phyloP scores from a whole-genome alignment of 2,329 filamentous ascomycete species.

The Aspergillus calidoustus region DNA sequence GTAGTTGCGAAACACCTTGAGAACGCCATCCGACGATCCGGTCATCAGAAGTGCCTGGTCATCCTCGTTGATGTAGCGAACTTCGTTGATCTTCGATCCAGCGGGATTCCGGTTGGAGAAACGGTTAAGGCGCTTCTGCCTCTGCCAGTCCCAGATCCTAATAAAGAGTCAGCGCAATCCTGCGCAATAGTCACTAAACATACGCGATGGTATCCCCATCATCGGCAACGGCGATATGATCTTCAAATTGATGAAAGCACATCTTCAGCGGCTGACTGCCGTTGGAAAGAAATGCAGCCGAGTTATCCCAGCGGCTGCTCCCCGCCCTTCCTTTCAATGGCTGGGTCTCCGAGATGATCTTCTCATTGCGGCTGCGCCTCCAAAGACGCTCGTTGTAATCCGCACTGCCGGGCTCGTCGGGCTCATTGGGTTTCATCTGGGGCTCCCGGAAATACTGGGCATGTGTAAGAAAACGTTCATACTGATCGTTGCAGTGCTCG shows the following conservation, averaged over 20 bases:
- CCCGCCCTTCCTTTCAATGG: slow-evolving; percentile 89
- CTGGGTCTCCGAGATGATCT: slow-evolving; percentile 88
- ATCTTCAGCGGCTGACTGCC: slow-evolving; percentile 87
- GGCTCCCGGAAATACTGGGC: slow-evolving; percentile 88
- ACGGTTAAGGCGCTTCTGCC: slow-evolving; percentile 71
- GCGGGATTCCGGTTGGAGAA: slow-evolving; percentile 95
- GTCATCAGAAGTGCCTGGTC: slow-evolving; percentile 94
- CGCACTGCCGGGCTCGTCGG: slow-evolving; percentile 92
- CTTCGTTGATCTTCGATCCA: slow-evolving; percentile 89
- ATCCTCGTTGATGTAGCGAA: slow-evolving; percentile 98
- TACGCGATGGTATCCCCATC: slow-evolving; percentile 82
- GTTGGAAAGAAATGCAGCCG: slow-evolving; percentile 83
- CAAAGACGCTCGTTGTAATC: slow-evolving; percentile 96
- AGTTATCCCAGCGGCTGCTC: slow-evolving; percentile 83
- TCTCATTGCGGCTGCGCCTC: slow-evolving; percentile 90
- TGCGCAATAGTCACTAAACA: slow-evolving; percentile 24
- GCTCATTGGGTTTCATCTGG: slow-evolving; percentile 95
- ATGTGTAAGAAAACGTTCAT: slow-evolving; percentile 35
- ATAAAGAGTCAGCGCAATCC: slow-evolving; percentile 10
- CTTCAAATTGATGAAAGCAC: slow-evolving; percentile 97
- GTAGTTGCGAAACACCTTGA: slow-evolving; percentile 92
- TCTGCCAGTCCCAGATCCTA: slow-evolving; percentile 90
- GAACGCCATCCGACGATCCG: slow-evolving; percentile 90
- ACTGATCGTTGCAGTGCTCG: slow-evolving; percentile 16
- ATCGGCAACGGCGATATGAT: slow-evolving; percentile 91